phyloP scores from a whole-genome alignment of 2,329 filamentous ascomycete genomes.

The Penicillium sp. region DNA sequence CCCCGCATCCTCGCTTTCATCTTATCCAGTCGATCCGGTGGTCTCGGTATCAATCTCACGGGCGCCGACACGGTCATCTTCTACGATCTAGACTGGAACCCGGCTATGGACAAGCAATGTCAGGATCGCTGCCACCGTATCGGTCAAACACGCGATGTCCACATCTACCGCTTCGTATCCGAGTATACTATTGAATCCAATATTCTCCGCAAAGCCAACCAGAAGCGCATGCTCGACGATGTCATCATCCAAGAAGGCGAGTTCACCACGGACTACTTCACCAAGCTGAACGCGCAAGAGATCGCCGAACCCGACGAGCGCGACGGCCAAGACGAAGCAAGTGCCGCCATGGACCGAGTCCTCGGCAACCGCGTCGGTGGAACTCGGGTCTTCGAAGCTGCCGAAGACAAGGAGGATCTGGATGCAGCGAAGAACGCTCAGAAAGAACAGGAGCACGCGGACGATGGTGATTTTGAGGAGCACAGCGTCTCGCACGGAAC shows the following conservation, averaged over 20 bases:
- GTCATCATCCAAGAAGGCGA: constrained; percentile 98
- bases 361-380: constrained; percentile 68
- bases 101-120: constrained; percentile 99
- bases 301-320: constrained; percentile 62
- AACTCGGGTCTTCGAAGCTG: constrained; percentile 76
- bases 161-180: constrained; percentile 92
- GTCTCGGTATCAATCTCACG: constrained; percentile 92
- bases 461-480: constrained; percentile 83
- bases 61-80: constrained; percentile 98
- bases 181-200: constrained; percentile 97
- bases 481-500: constrained; percentile 42
- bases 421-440: constrained; percentile 83
- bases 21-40: constrained; percentile 88
- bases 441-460: constrained; percentile 79
- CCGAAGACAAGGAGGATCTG: constrained; percentile 90
- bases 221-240: constrained; percentile 97
- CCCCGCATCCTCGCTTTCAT: constrained; percentile 92
- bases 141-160: constrained; percentile 93
- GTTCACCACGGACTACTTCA: constrained; percentile 96
- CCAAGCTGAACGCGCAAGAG: constrained; percentile 69
- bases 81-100: constrained; percentile 99
- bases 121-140: constrained; percentile 97
- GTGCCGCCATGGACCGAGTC: constrained; percentile 81
- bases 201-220: constrained; percentile 91
- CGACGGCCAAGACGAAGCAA: constrained; percentile 70